Evolutionary conservation across 73 alveolate species (phyloP).

Genomic region (Uronychia setigera): DNA sequence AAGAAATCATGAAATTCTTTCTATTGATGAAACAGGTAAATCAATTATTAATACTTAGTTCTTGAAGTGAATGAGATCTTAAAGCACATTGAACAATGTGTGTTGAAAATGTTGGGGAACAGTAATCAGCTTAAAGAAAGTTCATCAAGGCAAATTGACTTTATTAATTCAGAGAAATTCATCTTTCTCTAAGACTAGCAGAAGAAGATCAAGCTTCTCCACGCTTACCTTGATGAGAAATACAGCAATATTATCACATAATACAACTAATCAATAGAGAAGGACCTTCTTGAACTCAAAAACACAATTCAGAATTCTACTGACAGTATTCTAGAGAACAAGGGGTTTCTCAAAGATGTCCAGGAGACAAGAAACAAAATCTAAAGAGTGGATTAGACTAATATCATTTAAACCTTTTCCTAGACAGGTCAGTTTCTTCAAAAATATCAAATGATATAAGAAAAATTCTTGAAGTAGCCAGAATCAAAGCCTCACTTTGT

Average conservation of each 20-base stretch:
- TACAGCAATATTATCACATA: slow-evolving; percentile 33
- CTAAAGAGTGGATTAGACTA: neutral
- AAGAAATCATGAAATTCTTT: slow-evolving; percentile 5
- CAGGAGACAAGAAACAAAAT: neutral
- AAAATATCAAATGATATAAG: slow-evolving; percentile 37
- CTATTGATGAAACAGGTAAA: neutral
- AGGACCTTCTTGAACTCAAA: slow-evolving; percentile 37
- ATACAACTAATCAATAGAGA: slow-evolving; percentile 53
- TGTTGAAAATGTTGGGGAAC: neutral
- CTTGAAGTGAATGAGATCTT: neutral
- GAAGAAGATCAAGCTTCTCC: slow-evolving; percentile 48
- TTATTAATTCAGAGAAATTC: slow-evolving; percentile 36
- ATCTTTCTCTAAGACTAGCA: slow-evolving; percentile 42
- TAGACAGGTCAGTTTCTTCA: slow-evolving; percentile 46
- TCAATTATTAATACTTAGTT: too few species aligned
- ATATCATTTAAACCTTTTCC: slow-evolving; percentile 36
- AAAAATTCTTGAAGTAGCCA: slow-evolving; percentile 24
- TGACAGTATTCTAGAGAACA: slow-evolving; percentile 22
- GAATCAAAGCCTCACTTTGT: slow-evolving; percentile 15
- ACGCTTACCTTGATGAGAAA: slow-evolving; percentile 54
- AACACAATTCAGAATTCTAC: slow-evolving; percentile 17
- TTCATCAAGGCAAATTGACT: slow-evolving; percentile 27
- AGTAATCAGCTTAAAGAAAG: slow-evolving; percentile 31
- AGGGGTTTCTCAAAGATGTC: slow-evolving; percentile 23
- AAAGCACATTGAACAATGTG: neutral